These are phyloP conservation scores for Barnettozyma hawaiiensis DNA, from an alignment of 1,139 yeast species.

Conservation along the genomic window DNA sequence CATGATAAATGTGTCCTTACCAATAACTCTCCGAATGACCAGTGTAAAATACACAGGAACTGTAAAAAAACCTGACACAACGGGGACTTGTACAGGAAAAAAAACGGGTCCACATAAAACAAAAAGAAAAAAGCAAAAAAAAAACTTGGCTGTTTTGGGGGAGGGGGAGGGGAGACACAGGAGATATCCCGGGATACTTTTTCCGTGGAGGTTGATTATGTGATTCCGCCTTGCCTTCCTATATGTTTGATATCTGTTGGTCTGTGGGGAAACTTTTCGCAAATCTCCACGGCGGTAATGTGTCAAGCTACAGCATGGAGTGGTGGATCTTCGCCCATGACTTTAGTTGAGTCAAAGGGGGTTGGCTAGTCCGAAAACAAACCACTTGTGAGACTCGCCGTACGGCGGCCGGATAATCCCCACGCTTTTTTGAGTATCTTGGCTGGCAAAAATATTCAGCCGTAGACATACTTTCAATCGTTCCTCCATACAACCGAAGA, in stretches of 20 bases:
- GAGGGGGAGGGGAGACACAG: too few relatives aligned
- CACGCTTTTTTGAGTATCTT: not conserved
- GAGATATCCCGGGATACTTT: not conserved
- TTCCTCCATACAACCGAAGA: not conserved
- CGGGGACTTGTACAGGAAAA: not conserved
- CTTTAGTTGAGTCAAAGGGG: too few relatives aligned
- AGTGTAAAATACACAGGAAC: not conserved
- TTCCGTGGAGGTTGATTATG: not conserved
- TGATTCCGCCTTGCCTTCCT: too few relatives aligned
- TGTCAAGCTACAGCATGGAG: not conserved
- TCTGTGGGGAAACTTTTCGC: not conserved
- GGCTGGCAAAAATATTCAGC: not conserved
- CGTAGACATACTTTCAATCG: not conserved
- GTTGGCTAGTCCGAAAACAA: too few relatives aligned
- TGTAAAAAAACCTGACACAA: constrained; percentile 2
- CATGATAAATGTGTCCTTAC: not conserved
- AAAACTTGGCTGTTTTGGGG: constrained; percentile 1
- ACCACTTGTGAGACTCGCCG: not conserved
- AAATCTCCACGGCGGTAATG: not conserved
- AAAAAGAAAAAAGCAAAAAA: too few relatives aligned
- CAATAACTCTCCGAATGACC: not conserved
- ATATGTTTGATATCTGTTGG: not conserved
- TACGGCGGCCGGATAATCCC: not conserved
- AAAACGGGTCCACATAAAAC: not conserved
- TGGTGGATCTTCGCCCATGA: not conserved